Percentiles rank a stretch among this genome's conserved stretches.
These are phyloP conservation scores for Chrysosporium queenslandicum DNA, from an alignment of 2,329 filamentous ascomycete species.

Conservation along the genomic window DNA sequence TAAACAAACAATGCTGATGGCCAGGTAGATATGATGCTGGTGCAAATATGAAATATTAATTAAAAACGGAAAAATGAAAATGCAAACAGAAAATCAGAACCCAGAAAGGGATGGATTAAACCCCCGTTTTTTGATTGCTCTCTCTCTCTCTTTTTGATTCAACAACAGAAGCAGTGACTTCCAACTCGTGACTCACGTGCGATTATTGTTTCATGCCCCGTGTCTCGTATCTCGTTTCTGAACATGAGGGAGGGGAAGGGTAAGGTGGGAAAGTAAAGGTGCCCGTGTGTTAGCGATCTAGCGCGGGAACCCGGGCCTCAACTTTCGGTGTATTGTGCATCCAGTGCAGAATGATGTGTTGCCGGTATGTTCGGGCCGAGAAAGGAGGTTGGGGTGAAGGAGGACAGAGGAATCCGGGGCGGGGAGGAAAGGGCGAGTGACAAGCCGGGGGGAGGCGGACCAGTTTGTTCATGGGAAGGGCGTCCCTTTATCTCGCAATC, in stretches of 20 bases:
- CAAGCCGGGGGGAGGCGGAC: too few species aligned
- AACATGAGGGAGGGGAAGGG: not conserved
- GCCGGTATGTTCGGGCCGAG: not conserved
- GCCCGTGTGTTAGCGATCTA: not conserved
- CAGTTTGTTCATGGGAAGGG: too few species aligned
- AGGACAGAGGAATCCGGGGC: not conserved
- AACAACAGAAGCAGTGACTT: not conserved
- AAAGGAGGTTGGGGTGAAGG: not conserved
- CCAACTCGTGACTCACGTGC: not conserved
- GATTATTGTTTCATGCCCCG: not conserved
- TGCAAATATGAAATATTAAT: too few species aligned
- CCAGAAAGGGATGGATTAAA: not conserved
- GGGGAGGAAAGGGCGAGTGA: too few species aligned
- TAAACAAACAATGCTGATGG: too few species aligned
- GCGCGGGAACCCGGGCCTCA: not conserved
- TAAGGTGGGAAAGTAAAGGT: not conserved
- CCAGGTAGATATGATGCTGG: too few species aligned
- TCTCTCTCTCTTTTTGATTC: not conserved
- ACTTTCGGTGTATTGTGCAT: not conserved
- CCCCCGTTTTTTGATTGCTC: too few species aligned
- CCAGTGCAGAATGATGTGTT: not conserved
- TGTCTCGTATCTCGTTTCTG: not conserved
- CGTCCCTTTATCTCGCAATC: too few species aligned
- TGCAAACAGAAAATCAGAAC: not conserved
- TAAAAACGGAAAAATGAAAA: not conserved